These are phyloP conservation scores for Beauveria sp. DNA, from an alignment of 2,329 filamentous ascomycete species.

Conservation along the genomic window DNA sequence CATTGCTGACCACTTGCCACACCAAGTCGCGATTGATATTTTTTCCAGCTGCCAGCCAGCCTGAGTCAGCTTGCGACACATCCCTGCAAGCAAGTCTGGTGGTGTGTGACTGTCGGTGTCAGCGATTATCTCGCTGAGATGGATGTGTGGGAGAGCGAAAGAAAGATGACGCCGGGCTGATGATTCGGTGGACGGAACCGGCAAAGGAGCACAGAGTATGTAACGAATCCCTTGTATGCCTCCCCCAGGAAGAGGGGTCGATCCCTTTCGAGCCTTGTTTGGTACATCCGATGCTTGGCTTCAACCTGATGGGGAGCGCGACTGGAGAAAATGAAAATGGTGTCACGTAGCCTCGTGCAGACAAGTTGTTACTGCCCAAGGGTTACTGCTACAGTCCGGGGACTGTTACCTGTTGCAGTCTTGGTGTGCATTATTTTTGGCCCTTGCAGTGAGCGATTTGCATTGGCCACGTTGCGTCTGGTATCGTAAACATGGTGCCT, in stretches of 20 bases:
- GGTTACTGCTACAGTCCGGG: neutral
- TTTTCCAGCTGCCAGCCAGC: neutral
- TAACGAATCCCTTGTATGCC: neutral
- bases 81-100: neutral
- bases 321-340: neutral
- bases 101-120: slow-evolving; percentile 1
- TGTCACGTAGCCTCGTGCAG: slow-evolving; percentile 6
- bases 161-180: neutral
- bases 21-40: neutral
- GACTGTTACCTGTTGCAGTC: neutral
- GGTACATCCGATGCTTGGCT: neutral
- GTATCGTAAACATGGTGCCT: neutral
- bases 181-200: neutral
- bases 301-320: neutral
- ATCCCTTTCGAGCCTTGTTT: neutral
- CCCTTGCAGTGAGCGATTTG: neutral
- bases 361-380: neutral
- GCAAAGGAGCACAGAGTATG: neutral
- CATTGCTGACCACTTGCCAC: neutral
- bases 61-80: slow-evolving; percentile 5
- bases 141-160: neutral
- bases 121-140: neutral
- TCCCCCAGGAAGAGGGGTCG: neutral
- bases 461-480: slow-evolving; percentile 10
- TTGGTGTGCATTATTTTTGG: neutral